phyloP scores from a whole-genome alignment of 768 basidiomycete species.

The Boletus barrowsii region DNA sequence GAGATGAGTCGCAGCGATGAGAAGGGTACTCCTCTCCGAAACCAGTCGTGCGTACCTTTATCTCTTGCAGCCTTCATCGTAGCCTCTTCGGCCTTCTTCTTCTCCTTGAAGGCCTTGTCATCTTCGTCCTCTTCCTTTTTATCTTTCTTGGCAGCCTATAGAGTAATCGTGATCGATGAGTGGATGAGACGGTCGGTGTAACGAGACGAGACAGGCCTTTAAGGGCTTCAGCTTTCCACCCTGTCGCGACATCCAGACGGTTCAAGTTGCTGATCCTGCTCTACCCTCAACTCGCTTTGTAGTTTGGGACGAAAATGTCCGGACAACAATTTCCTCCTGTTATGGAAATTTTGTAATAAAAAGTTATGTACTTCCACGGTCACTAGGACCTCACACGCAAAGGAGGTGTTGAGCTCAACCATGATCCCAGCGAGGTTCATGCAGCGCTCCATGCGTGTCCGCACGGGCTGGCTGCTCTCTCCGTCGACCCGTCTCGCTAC shows the following conservation, averaged over 20 bases:
- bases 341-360: slow-evolving; percentile 1
- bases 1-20: not conserved
- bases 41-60: slow-evolving; percentile 48
- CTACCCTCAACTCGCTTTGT: not conserved
- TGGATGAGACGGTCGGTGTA: too few species aligned
- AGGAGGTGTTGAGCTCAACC: not conserved
- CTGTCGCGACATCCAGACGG: slow-evolving; percentile 47
- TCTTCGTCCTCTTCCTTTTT: slow-evolving; percentile 72
- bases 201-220: slow-evolving; percentile 47
- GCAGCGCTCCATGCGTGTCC: not conserved
- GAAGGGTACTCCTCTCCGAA: not conserved
- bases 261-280: not conserved
- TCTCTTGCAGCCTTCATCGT: slow-evolving; percentile 71
- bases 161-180: too few species aligned
- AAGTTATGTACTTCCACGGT: not conserved
- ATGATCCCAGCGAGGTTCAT: not conserved
- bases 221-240: slow-evolving; percentile 86
- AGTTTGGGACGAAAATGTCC: slow-evolving; percentile 3
- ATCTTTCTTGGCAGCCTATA: slow-evolving; percentile 79
- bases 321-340: not conserved
- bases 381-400: not conserved
- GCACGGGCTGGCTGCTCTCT: not conserved
- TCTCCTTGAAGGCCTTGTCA: slow-evolving; percentile 69
- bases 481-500: not conserved
- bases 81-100: slow-evolving; percentile 71